These are phyloP conservation scores for Pelargonium cotyledonis DNA, from an alignment of 441 rosid genomes.

Conservation along the genomic window DNA sequence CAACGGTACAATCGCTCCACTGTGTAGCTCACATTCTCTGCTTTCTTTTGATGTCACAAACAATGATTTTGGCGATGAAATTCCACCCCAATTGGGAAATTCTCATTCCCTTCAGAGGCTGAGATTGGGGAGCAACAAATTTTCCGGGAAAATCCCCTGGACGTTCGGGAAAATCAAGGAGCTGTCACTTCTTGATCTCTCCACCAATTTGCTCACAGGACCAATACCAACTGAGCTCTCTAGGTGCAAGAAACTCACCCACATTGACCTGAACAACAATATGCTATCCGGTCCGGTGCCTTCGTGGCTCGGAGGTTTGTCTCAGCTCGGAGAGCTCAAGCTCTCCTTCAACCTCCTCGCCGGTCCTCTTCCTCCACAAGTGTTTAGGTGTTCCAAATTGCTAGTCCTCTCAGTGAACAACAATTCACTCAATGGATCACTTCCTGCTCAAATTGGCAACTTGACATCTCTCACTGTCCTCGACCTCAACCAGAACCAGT, in stretches of 20 bases:
- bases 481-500: conserved; percentile 42
- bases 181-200: conserved; percentile 54
- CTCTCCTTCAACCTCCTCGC: conserved; percentile 54
- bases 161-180: conserved; percentile 60
- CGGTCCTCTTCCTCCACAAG: conserved; percentile 50
- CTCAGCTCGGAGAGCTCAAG: conserved; percentile 62
- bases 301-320: conserved; percentile 55
- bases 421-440: conserved; percentile 51
- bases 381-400: conserved; percentile 61
- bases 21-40: conserved; percentile 52
- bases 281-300: conserved; percentile 60
- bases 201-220: conserved; percentile 62
- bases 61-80: conserved; percentile 51
- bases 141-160: conserved; percentile 62
- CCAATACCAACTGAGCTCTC: conserved; percentile 53
- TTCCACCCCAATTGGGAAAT: conserved; percentile 60
- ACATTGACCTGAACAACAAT: conserved; percentile 69
- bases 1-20: conserved; percentile 53
- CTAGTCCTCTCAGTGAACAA: conserved; percentile 56
- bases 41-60: conserved; percentile 77
- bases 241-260: conserved; percentile 59
- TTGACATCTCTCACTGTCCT: conserved; percentile 54
- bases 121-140: conserved; percentile 60
- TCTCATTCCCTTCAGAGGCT: conserved; percentile 67
- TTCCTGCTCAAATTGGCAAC: conserved; percentile 49